phyloP scores from a whole-genome alignment of 2,329 filamentous ascomycete genomes.

The Phialophora tarda region DNA sequence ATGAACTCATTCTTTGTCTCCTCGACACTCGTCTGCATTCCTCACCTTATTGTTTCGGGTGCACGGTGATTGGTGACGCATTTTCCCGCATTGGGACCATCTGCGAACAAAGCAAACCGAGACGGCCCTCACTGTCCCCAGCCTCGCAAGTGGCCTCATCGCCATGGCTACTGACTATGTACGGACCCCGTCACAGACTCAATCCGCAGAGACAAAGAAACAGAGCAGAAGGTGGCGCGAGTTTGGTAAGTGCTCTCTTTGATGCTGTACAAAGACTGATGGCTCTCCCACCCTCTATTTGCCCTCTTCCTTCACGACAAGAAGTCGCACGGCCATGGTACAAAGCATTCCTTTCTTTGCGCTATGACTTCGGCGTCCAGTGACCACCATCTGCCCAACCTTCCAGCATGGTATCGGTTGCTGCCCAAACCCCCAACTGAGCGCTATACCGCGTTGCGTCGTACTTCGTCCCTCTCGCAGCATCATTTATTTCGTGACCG shows the following conservation, averaged over 20 bases:
- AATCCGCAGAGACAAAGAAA: constrained; percentile 22
- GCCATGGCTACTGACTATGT: constrained; percentile 15
- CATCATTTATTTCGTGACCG: constrained; percentile 38
- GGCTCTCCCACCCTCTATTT: constrained; percentile 26
- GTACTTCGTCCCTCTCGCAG: constrained; percentile 38
- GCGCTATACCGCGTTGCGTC: constrained; percentile 43
- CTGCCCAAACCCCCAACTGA: constrained; percentile 50
- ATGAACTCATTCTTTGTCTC: constrained; percentile 38
- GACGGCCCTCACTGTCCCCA: constrained; percentile 34
- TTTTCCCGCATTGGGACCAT: constrained; percentile 43
- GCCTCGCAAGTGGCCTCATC: constrained; percentile 24
- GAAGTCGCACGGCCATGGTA: constrained; percentile 29
- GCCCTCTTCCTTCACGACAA: constrained; percentile 25
- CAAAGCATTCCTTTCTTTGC: constrained; percentile 40
- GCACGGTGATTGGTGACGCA: constrained; percentile 42
- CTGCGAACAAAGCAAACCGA: constrained; percentile 46
- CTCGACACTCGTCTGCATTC: constrained; percentile 38
- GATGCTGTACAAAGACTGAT: constrained; percentile 31
- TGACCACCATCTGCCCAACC: constrained; percentile 38
- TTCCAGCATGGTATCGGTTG: constrained; percentile 54
- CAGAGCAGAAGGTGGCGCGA: constrained; percentile 17
- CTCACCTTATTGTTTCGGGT: constrained; percentile 45
- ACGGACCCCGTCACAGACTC: constrained; percentile 18
- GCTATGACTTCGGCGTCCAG: constrained; percentile 40
- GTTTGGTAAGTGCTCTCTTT: constrained; percentile 22